phyloP scores from a whole-genome alignment of 768 basidiomycete species.

The Kwoniella mangroviensis region DNA sequence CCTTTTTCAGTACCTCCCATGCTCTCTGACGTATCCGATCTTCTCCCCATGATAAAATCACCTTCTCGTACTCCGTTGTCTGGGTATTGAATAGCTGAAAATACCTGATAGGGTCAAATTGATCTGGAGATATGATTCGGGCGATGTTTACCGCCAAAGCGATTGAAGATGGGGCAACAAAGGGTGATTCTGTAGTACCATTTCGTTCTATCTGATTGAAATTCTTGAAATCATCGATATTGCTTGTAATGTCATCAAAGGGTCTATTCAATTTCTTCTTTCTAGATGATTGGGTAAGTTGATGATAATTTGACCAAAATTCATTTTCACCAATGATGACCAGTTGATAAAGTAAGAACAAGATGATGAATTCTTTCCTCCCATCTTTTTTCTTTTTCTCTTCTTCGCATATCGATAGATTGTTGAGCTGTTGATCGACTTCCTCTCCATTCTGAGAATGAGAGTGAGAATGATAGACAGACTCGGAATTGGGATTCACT shows the following conservation, averaged over 20 bases:
- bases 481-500: not conserved
- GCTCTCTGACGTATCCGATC: slow-evolving; percentile 38
- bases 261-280: slow-evolving; percentile 7
- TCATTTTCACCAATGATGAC: slow-evolving; percentile 21
- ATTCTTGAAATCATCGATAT: not conserved
- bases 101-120: slow-evolving; percentile 38
- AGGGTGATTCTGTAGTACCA: not conserved
- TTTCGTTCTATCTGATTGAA: not conserved
- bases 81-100: slow-evolving; percentile 17
- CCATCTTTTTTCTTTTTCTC: slow-evolving; percentile 13
- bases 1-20: slow-evolving; percentile 39
- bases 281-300: slow-evolving; percentile 19
- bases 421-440: not conserved
- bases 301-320: slow-evolving; percentile 20
- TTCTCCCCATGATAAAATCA: slow-evolving; percentile 37
- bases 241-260: slow-evolving; percentile 18
- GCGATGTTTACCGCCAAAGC: slow-evolving; percentile 9
- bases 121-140: slow-evolving; percentile 19
- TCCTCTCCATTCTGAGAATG: too few relatives aligned
- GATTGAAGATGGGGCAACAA: slow-evolving; percentile 4
- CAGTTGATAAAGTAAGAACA: slow-evolving; percentile 43
- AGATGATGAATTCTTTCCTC: slow-evolving; percentile 27
- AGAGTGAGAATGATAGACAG: not conserved
- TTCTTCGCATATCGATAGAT: not conserved
- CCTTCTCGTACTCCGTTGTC: slow-evolving; percentile 27